phyloP scores from a whole-genome alignment of 371 early-diverging fungal genomes.

The Mucor velutinosus region DNA sequence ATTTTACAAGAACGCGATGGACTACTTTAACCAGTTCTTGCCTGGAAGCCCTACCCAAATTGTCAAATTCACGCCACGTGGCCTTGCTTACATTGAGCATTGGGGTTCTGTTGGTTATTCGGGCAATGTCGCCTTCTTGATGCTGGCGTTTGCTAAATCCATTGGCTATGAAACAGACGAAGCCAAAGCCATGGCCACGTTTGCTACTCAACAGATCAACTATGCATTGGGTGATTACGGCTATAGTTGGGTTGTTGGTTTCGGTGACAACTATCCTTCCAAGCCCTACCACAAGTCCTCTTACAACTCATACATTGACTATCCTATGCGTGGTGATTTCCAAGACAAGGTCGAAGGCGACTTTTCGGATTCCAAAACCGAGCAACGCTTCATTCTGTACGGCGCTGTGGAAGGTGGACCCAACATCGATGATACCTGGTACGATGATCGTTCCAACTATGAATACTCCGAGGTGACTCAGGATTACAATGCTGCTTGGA shows the following conservation, averaged over 20 bases:
- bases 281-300: conserved; percentile 61
- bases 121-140: conserved; percentile 53
- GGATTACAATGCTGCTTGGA: conserved; percentile 64
- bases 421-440: conserved; percentile 52
- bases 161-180: conserved; percentile 38
- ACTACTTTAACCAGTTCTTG: conserved; percentile 52
- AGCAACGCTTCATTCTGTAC: conserved; percentile 55
- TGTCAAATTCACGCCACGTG: conserved; percentile 58
- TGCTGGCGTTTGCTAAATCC: conserved; percentile 53
- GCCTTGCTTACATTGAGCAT: conserved; percentile 53
- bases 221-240: conserved; percentile 64
- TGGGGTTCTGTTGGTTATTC: conserved; percentile 64
- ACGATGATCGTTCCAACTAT: conserved; percentile 58
- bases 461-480: conserved; percentile 60
- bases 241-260: conserved; percentile 59
- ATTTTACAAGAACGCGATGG: conserved; percentile 52
- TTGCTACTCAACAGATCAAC: conserved; percentile 60
- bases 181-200: conserved; percentile 40
- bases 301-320: conserved; percentile 61
- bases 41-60: conserved; percentile 41
- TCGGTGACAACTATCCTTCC: conserved; percentile 55
- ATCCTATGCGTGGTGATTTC: conserved; percentile 52
- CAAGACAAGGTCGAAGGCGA: conserved; percentile 52
- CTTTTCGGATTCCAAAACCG: conserved; percentile 43
- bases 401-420: conserved; percentile 64